These are phyloP conservation scores for Aureobasidium sp. DNA, from an alignment of 2,329 filamentous ascomycete species.

Conservation along the genomic window DNA sequence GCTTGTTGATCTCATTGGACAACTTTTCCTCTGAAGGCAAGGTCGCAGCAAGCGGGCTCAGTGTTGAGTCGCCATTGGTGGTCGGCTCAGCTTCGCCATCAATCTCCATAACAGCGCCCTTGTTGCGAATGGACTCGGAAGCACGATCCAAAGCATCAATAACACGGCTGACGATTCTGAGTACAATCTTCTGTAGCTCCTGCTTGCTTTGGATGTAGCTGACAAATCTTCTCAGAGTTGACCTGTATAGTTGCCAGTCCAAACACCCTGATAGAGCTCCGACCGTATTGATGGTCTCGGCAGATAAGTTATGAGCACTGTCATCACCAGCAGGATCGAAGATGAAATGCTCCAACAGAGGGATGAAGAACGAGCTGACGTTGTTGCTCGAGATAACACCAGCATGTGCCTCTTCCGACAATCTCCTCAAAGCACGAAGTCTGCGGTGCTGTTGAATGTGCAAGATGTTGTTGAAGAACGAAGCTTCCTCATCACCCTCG, in stretches of 20 bases:
- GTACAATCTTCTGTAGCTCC: conserved; percentile 77
- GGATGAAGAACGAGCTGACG: conserved; percentile 79
- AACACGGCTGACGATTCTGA: conserved; percentile 72
- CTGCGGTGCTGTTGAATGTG: conserved; percentile 85
- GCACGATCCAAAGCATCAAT: conserved; percentile 62
- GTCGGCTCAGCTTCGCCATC: background rate
- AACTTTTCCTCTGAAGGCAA: conserved; percentile 36
- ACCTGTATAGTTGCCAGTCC: conserved; percentile 86
- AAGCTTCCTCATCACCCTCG: conserved; percentile 66
- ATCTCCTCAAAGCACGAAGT: conserved; percentile 70
- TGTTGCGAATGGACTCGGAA: background rate
- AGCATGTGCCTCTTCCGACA: conserved; percentile 61
- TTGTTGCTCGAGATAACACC: conserved; percentile 67
- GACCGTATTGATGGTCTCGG: conserved; percentile 77
- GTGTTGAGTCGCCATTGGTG: background rate
- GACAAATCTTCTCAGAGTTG: conserved; percentile 75
- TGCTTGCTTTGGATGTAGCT: conserved; percentile 73
- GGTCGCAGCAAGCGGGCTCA: conserved; percentile 33
- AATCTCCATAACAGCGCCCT: conserved; percentile 2
- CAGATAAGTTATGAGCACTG: conserved; percentile 69
- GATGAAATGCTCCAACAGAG: conserved; percentile 88
- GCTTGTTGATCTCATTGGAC: conserved; percentile 59
- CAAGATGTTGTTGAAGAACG: conserved; percentile 89
- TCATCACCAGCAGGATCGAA: conserved; percentile 77
- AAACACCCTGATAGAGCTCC: conserved; percentile 66